phyloP scores from a whole-genome alignment of 1,284 basidiomycete species.

The Meripilus lineatus region DNA sequence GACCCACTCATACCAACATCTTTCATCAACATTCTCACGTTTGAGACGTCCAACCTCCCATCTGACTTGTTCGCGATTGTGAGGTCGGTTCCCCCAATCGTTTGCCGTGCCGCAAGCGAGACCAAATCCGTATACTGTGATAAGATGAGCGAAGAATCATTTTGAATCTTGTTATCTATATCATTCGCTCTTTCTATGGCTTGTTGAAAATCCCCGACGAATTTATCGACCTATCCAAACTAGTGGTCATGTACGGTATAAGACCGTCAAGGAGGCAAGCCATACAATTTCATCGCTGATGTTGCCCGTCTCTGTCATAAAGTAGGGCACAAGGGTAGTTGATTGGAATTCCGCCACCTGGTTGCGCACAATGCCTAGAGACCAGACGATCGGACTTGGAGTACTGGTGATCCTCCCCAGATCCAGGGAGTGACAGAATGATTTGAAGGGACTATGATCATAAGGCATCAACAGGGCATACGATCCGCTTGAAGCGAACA shows the following conservation, averaged over 20 bases:
- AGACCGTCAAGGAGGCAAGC: neutral
- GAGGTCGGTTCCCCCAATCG: conserved; percentile 32
- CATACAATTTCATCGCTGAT: neutral
- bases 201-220: conserved; percentile 17
- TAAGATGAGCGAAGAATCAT: conserved; percentile 11
- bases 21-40: conserved; percentile 43
- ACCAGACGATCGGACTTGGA: conserved; percentile 25
- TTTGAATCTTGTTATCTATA: conserved; percentile 18
- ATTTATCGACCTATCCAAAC: conserved; percentile 23
- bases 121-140: conserved; percentile 34
- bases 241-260: neutral
- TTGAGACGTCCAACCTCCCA: conserved; percentile 29
- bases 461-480: neutral
- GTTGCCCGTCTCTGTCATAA: conserved; percentile 7
- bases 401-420: conserved; percentile 26
- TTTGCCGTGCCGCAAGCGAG: conserved; percentile 33
- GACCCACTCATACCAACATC: conserved; percentile 26
- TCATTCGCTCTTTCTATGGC: conserved; percentile 15
- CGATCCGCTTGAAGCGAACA: neutral
- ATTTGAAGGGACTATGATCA: conserved; percentile 17
- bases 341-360: conserved; percentile 13
- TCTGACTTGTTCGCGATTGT: conserved; percentile 22
- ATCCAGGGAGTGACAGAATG: conserved; percentile 29
- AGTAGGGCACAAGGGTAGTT: conserved; percentile 19
- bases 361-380: conserved; percentile 29